Evolutionary conservation across 2,329 filamentous ascomycete species (phyloP).

Genomic region (Mollisia scopiformis): DNA sequence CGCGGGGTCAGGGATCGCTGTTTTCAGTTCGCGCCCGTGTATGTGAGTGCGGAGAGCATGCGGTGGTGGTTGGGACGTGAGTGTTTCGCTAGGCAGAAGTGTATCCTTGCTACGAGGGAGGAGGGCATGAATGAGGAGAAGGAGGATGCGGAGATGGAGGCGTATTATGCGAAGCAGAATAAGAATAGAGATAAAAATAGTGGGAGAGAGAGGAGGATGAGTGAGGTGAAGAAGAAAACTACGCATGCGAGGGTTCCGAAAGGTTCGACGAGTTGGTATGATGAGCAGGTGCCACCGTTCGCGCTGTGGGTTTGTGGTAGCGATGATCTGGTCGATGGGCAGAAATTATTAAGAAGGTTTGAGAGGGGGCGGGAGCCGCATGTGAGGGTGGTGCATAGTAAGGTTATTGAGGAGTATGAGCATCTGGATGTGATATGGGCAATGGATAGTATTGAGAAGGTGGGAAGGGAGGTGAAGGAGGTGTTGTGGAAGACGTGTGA

Average conservation of each 20-base stretch:
- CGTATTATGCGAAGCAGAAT: constrained; percentile 12
- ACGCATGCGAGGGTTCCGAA: constrained; percentile 45
- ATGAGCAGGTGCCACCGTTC: constrained; percentile 76
- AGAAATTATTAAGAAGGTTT: constrained; percentile 73
- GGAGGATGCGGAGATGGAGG: constrained; percentile 41
- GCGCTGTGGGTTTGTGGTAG: constrained; percentile 86
- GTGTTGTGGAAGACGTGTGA: constrained; percentile 80
- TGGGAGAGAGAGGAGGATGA: neutral
- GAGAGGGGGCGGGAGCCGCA: constrained; percentile 78
- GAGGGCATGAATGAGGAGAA: constrained; percentile 64
- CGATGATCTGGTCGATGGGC: constrained; percentile 84
- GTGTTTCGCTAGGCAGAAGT: constrained; percentile 83
- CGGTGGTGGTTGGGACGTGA: constrained; percentile 92
- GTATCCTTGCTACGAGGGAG: constrained; percentile 80
- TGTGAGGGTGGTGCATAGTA: constrained; percentile 78
- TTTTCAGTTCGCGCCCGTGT: constrained; percentile 92
- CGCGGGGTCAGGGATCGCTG: constrained; percentile 75
- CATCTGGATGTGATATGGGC: constrained; percentile 96
- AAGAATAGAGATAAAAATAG: no score
- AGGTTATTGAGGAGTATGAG: constrained; percentile 85
- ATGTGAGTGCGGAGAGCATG: constrained; percentile 89
- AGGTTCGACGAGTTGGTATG: constrained; percentile 76
- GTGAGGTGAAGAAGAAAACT: constrained; percentile 34
- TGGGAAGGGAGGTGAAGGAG: constrained; percentile 79
- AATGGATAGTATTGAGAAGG: constrained; percentile 82